phyloP scores from a whole-genome alignment of 148 eudicot genomes.

The Silene conica region DNA sequence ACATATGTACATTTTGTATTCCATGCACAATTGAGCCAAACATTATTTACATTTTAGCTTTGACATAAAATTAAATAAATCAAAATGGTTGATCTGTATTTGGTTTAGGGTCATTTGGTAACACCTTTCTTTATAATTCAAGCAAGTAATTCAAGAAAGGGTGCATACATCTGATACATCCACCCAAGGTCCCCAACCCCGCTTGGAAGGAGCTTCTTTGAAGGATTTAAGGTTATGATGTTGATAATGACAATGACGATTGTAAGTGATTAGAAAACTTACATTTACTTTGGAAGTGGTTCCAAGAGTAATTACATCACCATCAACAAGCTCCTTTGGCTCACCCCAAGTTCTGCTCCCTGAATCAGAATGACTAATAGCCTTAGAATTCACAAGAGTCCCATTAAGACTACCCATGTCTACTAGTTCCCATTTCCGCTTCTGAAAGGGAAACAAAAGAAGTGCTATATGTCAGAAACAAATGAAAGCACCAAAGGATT shows the following conservation, averaged over 20 bases:
- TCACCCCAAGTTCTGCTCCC: conserved; percentile 91
- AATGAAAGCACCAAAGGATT: neutral
- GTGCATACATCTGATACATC: conserved; percentile 6
- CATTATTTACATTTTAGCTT: neutral
- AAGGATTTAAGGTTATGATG: neutral
- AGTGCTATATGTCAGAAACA: conserved; percentile 10
- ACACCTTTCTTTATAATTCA: neutral
- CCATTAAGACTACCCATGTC: conserved; percentile 99
- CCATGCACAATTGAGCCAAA: neutral
- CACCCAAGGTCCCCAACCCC: neutral
- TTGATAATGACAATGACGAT: neutral
- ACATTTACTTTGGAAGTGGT: conserved; percentile 74
- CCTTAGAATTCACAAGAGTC: conserved; percentile 66
- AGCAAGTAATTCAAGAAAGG: neutral
- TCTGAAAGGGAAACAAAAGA: conserved; percentile 41
- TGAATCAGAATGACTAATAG: conserved; percentile 61
- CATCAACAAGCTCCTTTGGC: conserved; percentile 73
- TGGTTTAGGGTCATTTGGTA: neutral
- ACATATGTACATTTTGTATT: conserved; percentile 23
- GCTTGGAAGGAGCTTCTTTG: neutral
- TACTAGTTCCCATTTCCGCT: conserved; percentile 86
- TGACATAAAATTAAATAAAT: neutral
- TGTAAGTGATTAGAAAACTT: conserved; percentile 21
- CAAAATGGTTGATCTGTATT: neutral
- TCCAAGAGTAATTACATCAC: conserved; percentile 81